These are phyloP conservation scores for Hordeum pubiflorum DNA, from an alignment of 202 grass and related monocot genomes.

Conservation along the genomic window DNA sequence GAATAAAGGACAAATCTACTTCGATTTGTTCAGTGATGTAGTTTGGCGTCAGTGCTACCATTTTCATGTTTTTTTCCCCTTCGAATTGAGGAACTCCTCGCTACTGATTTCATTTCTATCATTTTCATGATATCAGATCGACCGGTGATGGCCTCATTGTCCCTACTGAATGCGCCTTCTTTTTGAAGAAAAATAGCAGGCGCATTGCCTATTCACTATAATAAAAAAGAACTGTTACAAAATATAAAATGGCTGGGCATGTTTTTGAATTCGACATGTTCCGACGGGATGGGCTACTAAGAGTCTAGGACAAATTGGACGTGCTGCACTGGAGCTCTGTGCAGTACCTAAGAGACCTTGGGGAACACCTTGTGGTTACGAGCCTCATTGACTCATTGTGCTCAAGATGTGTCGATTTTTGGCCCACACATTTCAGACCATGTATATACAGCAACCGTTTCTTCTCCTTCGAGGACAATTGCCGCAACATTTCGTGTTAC, in stretches of 20 bases:
- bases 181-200: background rate
- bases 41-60: background rate
- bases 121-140: slow-evolving; percentile 9
- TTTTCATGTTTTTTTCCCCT: too few species aligned
- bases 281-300: background rate
- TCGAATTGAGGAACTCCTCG: too few species aligned
- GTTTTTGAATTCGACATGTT: background rate
- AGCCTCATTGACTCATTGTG: background rate
- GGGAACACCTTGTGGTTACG: background rate
- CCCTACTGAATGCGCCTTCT: background rate
- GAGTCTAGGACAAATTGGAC: background rate
- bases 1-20: background rate
- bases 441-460: background rate
- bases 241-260: background rate
- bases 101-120: background rate
- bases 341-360: background rate
- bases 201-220: background rate
- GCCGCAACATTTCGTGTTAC: background rate
- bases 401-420: background rate
- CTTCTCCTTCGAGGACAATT: background rate
- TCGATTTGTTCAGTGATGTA: background rate
- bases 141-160: background rate
- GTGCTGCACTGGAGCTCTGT: background rate
- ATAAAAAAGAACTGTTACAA: background rate
- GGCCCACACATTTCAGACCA: background rate